A percentile compares a stretch with the other conserved stretches of the same genome.
phyloP scores from a whole-genome alignment of 2,329 filamentous ascomycete species.

The Hirsutella rhossiliensis region DNA sequence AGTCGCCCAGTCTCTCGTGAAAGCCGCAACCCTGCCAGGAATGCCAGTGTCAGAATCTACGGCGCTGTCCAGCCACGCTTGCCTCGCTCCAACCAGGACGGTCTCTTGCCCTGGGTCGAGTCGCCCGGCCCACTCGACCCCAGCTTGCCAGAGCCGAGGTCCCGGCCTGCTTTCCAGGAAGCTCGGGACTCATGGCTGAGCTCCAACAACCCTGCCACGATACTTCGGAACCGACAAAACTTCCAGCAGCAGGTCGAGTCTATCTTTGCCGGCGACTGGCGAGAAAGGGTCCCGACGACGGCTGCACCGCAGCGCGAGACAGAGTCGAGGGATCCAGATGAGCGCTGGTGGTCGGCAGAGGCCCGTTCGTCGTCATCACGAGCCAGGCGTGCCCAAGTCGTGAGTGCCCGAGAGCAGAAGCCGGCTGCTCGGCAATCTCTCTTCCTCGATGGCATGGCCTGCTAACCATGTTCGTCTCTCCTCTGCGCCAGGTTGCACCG shows the following conservation, averaged over 20 bases:
- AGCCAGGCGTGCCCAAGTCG: conserved; percentile 1
- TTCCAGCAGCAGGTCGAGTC: conserved; percentile 1
- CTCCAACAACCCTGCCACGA: neutral
- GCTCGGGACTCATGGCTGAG: conserved; percentile 3
- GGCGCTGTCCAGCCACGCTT: conserved; percentile 13
- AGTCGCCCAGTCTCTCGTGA: conserved; percentile 20
- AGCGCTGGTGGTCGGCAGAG: neutral
- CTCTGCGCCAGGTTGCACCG: neutral
- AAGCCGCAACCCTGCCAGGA: conserved; percentile 9
- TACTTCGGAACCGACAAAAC: neutral
- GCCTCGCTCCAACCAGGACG: conserved; percentile 6
- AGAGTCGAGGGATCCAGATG: neutral
- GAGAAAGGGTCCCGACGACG: neutral
- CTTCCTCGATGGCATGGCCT: neutral
- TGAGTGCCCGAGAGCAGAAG: neutral
- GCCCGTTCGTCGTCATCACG: neutral
- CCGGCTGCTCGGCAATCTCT: neutral
- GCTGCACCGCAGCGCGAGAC: neutral
- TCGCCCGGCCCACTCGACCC: conserved; percentile 4
- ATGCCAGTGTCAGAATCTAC: conserved; percentile 16
- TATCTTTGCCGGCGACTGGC: conserved; percentile 1
- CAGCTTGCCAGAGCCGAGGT: neutral
- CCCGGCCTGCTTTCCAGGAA: conserved; percentile 1
- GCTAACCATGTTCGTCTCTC: neutral
- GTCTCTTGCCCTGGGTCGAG: conserved; percentile 11